Percentiles rank a stretch among this genome's conserved stretches.
Conservation (phyloP, 2,329 filamentous ascomycete species). For the Exserohilum turcica region DNA sequence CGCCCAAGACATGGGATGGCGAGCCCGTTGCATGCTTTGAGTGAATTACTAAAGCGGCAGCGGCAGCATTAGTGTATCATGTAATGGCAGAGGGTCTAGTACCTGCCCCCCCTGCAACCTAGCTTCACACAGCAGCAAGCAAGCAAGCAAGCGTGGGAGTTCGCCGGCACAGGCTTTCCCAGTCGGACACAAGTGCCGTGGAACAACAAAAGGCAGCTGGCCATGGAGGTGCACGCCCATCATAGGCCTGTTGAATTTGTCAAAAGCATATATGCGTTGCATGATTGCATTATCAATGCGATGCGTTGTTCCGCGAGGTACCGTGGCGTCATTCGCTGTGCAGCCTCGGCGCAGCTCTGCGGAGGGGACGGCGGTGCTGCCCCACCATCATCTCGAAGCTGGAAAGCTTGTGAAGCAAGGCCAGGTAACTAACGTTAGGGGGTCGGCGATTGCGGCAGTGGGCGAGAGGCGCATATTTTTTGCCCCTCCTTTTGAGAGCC, state of each 20-base stretch:
- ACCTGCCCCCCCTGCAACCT: too few species aligned
- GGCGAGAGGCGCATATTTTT: neutral
- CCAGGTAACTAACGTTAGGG: too few species aligned
- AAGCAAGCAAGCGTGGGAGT: too few species aligned
- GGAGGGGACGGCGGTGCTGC: conserved; percentile 6
- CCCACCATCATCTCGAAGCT: conserved; percentile 25
- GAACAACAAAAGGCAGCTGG: too few species aligned
- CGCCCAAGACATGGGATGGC: too few species aligned
- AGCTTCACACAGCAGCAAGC: too few species aligned
- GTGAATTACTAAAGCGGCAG: too few species aligned
- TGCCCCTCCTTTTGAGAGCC: conserved; percentile 14
- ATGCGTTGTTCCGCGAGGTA: conserved; percentile 7
- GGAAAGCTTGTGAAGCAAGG: conserved; percentile 18
- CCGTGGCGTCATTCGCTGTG: conserved; percentile 14
- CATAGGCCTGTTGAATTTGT: conserved; percentile 26
- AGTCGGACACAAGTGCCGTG: neutral
- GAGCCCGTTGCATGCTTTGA: too few species aligned
- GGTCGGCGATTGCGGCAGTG: neutral
- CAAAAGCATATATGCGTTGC: neutral
- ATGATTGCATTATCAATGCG: conserved; percentile 1
- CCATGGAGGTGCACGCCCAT: conserved; percentile 11
- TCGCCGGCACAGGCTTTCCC: neutral
- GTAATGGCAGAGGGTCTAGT: too few species aligned
- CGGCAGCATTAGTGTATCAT: too few species aligned
- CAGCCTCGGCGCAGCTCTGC: neutral